Base-by-base conservation (phyloP, 1,139 yeast species). In the Scheffersomyces segobiensis region DNA sequence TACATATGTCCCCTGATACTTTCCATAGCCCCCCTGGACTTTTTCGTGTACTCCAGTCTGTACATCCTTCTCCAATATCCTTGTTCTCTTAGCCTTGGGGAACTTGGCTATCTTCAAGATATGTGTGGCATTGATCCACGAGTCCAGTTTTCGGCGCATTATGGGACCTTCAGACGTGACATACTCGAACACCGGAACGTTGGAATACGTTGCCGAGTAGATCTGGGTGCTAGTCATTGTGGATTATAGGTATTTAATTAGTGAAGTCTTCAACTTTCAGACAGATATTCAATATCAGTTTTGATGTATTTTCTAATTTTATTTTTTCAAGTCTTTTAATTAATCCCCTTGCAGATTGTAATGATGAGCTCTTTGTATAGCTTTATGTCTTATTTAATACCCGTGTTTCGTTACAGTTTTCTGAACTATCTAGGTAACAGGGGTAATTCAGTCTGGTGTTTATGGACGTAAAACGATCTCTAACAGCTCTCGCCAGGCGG, bases 1-100 rank as follows among this genome's bases (percentile, higher is more conserved):
- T 22, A 93, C 89, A 92, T 97, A 95, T 0, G 98, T 91, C 1
- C 98, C 98, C 74, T 93, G 98, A 71, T 91, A 91, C 69, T 92
- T 89, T 17, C 98, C 98, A 70, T 93, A 91, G 0, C 97, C 98
- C 53, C 97, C 98, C 74, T 93, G 97, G 14, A 93, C 95, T 70
- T 93, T 93, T 70, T 93, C 98, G 72, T 92, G 97, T 50, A 80
- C 80, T 39, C 96, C 96, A 1, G 87, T 85, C 62, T 87, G 93
- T n/a, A 93, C 91, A 69, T 93, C 98, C 63, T 87, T 87, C 70
- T 93, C 98, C 66, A 93, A 80, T 59, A 93, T 86, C 66, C 93
- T 87, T 7, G 97, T 91, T 59, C 98, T 79, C 65, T 88, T 88
- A 1, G 97, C 89, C 72, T 93, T 91, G 60, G 96, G 96, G 58